A percentile compares a stretch with the other conserved stretches of the same genome.
phyloP scores from a whole-genome alignment of 176 grass and related monocot genomes.

The Bothriochloa decipiens region DNA sequence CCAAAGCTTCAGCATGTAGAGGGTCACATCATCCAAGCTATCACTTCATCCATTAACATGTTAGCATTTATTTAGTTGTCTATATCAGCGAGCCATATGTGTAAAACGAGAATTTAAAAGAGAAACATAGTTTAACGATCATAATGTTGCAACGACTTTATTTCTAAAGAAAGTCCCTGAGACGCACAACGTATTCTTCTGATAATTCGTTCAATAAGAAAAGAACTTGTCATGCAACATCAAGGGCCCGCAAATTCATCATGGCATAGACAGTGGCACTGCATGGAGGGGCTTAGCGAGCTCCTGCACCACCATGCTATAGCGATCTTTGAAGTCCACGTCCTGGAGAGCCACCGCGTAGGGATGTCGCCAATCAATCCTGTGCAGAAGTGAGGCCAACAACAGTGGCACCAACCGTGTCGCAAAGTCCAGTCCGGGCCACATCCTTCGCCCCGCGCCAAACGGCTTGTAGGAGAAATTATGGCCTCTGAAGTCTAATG shows the following conservation, averaged over 20 bases:
- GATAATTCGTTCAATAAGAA: no score
- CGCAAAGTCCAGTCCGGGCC: background rate
- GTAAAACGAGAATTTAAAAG: no score
- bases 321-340: background rate
- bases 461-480: constrained; percentile 17
- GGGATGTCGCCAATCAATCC: background rate
- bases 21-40: no score
- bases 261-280: background rate
- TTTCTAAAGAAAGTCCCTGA: no score
- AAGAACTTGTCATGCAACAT: background rate
- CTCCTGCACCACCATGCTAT: constrained; percentile 11
- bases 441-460: constrained; percentile 4
- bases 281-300: background rate
- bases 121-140: no score
- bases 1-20: no score
- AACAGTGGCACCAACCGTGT: background rate
- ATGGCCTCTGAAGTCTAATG: background rate
- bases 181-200: no score
- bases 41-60: no score
- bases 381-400: background rate
- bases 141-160: no score
- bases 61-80: no score
- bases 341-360: background rate
- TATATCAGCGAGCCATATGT: no score
- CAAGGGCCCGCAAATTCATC: no score